A percentile compares a stretch with the other conserved stretches of the same genome.
Evolutionary conservation across 2,329 filamentous ascomycete species (phyloP).

Genomic region (Sclerotinia subarctica): DNA sequence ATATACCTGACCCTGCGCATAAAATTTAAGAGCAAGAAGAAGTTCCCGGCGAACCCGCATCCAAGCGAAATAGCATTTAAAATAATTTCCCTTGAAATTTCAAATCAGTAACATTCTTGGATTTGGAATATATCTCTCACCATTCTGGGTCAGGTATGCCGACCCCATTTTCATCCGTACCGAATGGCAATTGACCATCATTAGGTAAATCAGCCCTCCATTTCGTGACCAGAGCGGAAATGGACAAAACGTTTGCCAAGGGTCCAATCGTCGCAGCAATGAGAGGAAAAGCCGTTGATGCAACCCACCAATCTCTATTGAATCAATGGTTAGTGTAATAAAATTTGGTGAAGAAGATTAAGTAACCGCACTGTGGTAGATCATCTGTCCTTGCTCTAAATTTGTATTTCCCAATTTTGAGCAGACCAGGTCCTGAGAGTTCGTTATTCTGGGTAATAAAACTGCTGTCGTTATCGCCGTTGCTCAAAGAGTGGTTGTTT

Average conservation of each 20-base stretch:
- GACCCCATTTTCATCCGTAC: slow-evolving; percentile 49
- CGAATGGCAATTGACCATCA: slow-evolving; percentile 43
- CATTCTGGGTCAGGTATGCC: slow-evolving; percentile 59
- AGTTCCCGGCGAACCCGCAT: slow-evolving; percentile 62
- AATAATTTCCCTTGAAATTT: slow-evolving; percentile 49
- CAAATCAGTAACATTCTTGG: slow-evolving; percentile 2
- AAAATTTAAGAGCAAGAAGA: slow-evolving; percentile 68
- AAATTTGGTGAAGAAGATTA: neutral
- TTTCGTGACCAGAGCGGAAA: slow-evolving; percentile 62
- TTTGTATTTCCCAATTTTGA: slow-evolving; percentile 36
- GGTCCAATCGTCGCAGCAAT: slow-evolving; percentile 67
- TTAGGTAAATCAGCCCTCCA: slow-evolving; percentile 55
- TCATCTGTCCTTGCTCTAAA: slow-evolving; percentile 39
- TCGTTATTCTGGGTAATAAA: neutral
- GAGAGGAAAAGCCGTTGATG: slow-evolving; percentile 50
- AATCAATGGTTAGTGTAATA: slow-evolving; percentile 5
- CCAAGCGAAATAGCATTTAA: slow-evolving; percentile 63
- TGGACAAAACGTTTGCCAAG: slow-evolving; percentile 66
- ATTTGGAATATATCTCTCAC: slow-evolving; percentile 40
- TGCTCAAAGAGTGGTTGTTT: neutral
- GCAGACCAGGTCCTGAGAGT: slow-evolving; percentile 23
- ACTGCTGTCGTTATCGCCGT: neutral
- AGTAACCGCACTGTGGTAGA: slow-evolving; percentile 36
- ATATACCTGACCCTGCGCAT: slow-evolving; percentile 64
- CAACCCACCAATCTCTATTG: slow-evolving; percentile 42